These are phyloP conservation scores for Didymella lethalis DNA, from an alignment of 2,329 filamentous ascomycete species.

Conservation along the genomic window DNA sequence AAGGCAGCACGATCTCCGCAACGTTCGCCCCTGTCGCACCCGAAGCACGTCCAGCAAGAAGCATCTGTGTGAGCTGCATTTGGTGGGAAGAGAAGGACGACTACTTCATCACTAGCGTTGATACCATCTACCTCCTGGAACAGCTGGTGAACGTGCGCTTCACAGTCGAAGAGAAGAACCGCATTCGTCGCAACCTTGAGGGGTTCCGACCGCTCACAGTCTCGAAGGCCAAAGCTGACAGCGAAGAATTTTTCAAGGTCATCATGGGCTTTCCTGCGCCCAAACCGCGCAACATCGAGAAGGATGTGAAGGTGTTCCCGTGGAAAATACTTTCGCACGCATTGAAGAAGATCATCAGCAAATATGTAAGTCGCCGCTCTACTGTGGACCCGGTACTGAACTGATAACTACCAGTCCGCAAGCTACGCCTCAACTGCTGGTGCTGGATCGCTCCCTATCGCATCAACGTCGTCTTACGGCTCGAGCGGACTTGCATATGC, in stretches of 20 bases:
- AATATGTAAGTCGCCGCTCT: conserved; percentile 72
- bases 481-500: conserved; percentile 58
- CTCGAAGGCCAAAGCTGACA: conserved; percentile 89
- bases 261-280: conserved; percentile 98
- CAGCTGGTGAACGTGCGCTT: conserved; percentile 86
- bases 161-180: conserved; percentile 97
- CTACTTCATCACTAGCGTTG: conserved; percentile 94
- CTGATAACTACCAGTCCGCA: conserved; percentile 63
- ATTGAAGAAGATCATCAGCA: conserved; percentile 97
- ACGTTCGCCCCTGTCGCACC: conserved; percentile 80
- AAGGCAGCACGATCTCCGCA: conserved; percentile 80
- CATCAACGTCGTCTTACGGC: conserved; percentile 43
- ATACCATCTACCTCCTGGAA: conserved; percentile 95
- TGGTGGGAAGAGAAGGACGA: conserved; percentile 92
- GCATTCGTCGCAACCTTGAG: conserved; percentile 93
- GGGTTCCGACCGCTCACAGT: conserved; percentile 92
- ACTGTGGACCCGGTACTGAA: conserved; percentile 35
- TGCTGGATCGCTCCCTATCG: conserved; percentile 53
- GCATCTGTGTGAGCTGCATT: conserved; percentile 96
- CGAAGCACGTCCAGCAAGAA: conserved; percentile 81
- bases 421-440: conserved; percentile 73
- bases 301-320: conserved; percentile 97
- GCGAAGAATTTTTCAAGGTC: conserved; percentile 97
- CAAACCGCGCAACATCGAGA: conserved; percentile 97
- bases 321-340: conserved; percentile 90